Percentiles rank a stretch among this genome's conserved stretches.
Conservation (phyloP, 345 rosid species). For the Eutrema japonicum region DNA sequence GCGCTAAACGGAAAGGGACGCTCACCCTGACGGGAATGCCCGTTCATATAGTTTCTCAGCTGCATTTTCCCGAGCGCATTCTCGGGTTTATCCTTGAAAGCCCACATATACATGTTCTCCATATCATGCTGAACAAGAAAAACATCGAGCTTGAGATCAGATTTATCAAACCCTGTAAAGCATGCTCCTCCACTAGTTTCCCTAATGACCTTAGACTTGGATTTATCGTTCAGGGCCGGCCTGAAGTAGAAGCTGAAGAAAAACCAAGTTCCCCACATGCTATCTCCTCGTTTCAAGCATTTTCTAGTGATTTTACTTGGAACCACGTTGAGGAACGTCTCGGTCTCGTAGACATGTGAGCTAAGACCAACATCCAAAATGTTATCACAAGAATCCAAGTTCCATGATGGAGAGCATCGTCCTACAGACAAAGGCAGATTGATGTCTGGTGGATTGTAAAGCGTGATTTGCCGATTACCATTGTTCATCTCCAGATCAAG, state of each 20-base stretch:
- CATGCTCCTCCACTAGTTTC: constrained; percentile 51
- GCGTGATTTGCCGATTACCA: constrained; percentile 61
- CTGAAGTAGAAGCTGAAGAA: constrained; percentile 92
- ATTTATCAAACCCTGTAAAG: constrained; percentile 74
- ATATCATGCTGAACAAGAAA: constrained; percentile 98
- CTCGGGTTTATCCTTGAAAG: constrained; percentile 94
- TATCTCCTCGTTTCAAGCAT: constrained; percentile 78
- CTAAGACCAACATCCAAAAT: constrained; percentile 79
- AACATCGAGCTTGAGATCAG: constrained; percentile 84
- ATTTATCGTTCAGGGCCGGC: constrained; percentile 82
- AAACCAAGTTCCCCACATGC: constrained; percentile 99
- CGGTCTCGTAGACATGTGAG: constrained; percentile 72
- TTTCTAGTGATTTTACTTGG: constrained; percentile 58
- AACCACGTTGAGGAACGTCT: constrained; percentile 58
- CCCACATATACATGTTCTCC: constrained; percentile 99
- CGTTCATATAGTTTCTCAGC: constrained; percentile 95
- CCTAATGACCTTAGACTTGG: constrained; percentile 73
- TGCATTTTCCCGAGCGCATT: constrained; percentile 99
- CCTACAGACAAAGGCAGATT: constrained; percentile 87
- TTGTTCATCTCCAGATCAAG: constrained; percentile 74
- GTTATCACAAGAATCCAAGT: constrained; percentile 65
- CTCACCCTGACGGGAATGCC: constrained; percentile 97
- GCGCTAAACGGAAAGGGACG: constrained; percentile 85
- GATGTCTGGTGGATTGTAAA: constrained; percentile 87
- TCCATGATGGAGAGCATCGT: constrained; percentile 52